Evolutionary conservation across 768 basidiomycete species (phyloP).

Genomic region (Plicaturopsis crispa): DNA sequence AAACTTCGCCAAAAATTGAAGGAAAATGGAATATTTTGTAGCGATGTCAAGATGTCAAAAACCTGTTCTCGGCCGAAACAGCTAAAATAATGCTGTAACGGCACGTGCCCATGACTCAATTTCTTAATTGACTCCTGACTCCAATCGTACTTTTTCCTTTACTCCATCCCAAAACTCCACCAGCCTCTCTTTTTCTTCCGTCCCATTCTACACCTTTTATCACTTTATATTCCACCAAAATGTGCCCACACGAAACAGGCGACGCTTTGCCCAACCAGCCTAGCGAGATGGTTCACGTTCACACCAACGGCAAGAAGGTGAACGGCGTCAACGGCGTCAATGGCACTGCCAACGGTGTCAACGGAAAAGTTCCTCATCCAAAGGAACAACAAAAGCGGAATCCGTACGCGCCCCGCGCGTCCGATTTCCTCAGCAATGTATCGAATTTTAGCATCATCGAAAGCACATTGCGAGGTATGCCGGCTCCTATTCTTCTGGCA

Average conservation of each 20-base stretch:
- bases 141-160: too few relatives aligned
- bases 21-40: too few relatives aligned
- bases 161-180: too few relatives aligned
- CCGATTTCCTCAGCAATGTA: constrained; percentile 88
- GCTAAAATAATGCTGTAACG: too few relatives aligned
- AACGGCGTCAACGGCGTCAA: constrained; percentile 17
- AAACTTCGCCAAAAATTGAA: too few relatives aligned
- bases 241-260: constrained; percentile 59
- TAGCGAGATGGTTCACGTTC: constrained; percentile 65
- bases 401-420: constrained; percentile 85
- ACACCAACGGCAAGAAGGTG: constrained; percentile 16
- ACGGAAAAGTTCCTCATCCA: constrained; percentile 24
- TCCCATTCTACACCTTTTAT: constrained; percentile 2
- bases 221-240: constrained; percentile 20
- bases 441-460: constrained; percentile 97
- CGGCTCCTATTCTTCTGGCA: constrained; percentile 3
- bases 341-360: constrained; percentile 35
- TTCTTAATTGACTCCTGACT: too few relatives aligned
- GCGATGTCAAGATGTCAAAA: too few relatives aligned
- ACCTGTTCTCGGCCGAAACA: too few relatives aligned
- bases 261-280: constrained; percentile 36
- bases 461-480: constrained; percentile 86
- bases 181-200: not conserved
- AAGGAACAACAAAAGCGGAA: constrained; percentile 43
- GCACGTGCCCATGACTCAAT: too few relatives aligned